Percentiles rank a stretch among this genome's conserved stretches.
phyloP scores from a whole-genome alignment of 2,329 filamentous ascomycete genomes.

The Botrytis fabae region DNA sequence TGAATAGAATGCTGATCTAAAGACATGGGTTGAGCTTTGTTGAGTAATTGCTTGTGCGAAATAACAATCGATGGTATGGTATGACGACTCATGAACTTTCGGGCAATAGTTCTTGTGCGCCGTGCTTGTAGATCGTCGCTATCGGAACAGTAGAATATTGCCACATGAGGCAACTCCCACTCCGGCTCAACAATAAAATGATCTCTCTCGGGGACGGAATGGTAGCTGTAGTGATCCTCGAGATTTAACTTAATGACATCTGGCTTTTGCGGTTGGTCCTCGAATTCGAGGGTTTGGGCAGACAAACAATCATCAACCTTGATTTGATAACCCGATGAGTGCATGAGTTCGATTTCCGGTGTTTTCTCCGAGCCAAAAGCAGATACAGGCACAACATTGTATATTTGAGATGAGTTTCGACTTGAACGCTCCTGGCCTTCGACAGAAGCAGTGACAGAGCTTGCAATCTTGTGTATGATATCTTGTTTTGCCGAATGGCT shows the following conservation, averaged over 20 bases:
- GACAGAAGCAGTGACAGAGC: conserved; percentile 48
- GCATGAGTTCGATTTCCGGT: conserved; percentile 54
- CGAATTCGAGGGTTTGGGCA: conserved; percentile 42
- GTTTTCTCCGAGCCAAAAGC: conserved; percentile 49
- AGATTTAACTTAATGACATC: conserved; percentile 44
- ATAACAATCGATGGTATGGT: conserved; percentile 51
- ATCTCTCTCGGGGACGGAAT: conserved; percentile 42
- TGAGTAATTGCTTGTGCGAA: conserved; percentile 47
- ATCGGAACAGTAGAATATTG: conserved; percentile 51
- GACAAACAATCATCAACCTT: conserved; percentile 51
- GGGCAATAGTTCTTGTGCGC: conserved; percentile 46
- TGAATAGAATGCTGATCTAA: conserved; percentile 48
- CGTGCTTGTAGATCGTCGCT: conserved; percentile 45
- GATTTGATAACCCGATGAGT: conserved; percentile 53
- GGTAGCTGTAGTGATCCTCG: conserved; percentile 43
- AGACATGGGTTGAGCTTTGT: conserved; percentile 41
- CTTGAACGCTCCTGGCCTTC: conserved; percentile 39
- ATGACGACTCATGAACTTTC: conserved; percentile 51
- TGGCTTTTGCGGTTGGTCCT: conserved; percentile 41
- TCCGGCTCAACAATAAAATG: conserved; percentile 45
- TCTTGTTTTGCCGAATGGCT: conserved; percentile 45
- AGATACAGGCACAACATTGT: conserved; percentile 53
- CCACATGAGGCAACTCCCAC: conserved; percentile 52
- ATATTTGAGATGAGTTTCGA: conserved; percentile 46
- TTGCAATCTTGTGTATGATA: conserved; percentile 51